Evolutionary conservation across 1,284 basidiomycete species (phyloP).

Genomic region (Cystobasidium slooffiae): DNA sequence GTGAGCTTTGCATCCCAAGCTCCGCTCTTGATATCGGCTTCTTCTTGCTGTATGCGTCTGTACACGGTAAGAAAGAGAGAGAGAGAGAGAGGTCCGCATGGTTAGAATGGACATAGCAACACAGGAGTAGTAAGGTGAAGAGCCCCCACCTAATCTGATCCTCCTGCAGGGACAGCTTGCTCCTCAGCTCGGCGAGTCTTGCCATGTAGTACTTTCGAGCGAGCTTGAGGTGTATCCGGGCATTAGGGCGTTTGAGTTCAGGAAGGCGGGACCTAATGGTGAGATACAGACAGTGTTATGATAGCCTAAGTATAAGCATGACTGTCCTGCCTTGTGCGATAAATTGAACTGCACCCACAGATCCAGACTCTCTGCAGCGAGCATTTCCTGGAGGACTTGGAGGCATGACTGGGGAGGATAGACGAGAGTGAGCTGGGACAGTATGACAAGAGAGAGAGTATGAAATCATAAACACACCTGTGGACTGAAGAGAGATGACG

Average conservation of each 20-base stretch:
- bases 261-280: not conserved
- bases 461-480: no score
- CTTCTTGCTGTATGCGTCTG: not conserved
- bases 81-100: not conserved
- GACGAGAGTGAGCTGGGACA: not conserved
- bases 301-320: no score
- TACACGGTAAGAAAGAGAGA: not conserved
- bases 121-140: not conserved
- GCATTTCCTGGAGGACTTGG: slow-evolving; percentile 11
- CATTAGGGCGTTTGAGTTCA: not conserved
- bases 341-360: not conserved
- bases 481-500: slow-evolving; percentile 1
- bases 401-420: slow-evolving; percentile 21
- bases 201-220: slow-evolving; percentile 23
- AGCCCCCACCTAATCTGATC: slow-evolving; percentile 19
- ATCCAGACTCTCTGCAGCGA: slow-evolving; percentile 31
- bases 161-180: slow-evolving; percentile 23
- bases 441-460: not conserved
- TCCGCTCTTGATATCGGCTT: slow-evolving; percentile 6
- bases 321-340: not conserved
- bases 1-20: slow-evolving; percentile 7
- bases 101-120: not conserved
- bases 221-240: slow-evolving; percentile 15
- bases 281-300: no score
- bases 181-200: slow-evolving; percentile 10